Conservation (phyloP, 192 early-diverging fungal genomes). For the Coemansia sp. region DNA sequence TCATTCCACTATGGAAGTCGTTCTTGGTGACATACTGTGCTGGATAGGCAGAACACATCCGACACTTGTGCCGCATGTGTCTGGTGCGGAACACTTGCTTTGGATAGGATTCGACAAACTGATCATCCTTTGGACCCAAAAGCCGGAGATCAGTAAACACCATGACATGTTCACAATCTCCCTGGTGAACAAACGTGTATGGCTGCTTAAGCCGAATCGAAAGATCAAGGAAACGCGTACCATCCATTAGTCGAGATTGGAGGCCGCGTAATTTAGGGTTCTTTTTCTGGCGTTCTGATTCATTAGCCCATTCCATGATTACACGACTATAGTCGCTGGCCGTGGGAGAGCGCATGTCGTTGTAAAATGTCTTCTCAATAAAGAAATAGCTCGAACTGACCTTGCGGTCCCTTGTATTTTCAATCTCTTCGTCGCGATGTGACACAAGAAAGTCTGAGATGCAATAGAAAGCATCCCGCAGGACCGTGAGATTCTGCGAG, state of each 20-base stretch:
- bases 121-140: slow-evolving; percentile 56
- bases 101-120: slow-evolving; percentile 57
- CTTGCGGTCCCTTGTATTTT: slow-evolving; percentile 59
- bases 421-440: slow-evolving; percentile 34
- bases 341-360: slow-evolving; percentile 60
- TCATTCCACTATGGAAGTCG: slow-evolving; percentile 67
- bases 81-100: slow-evolving; percentile 57
- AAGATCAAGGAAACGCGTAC: slow-evolving; percentile 62
- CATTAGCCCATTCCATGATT: slow-evolving; percentile 71
- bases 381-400: slow-evolving; percentile 68
- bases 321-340: slow-evolving; percentile 68
- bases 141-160: slow-evolving; percentile 64
- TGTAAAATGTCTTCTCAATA: slow-evolving; percentile 76
- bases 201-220: slow-evolving; percentile 63
- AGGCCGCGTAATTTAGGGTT: slow-evolving; percentile 54
- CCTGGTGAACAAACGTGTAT: slow-evolving; percentile 77
- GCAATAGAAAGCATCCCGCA: slow-evolving; percentile 74
- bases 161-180: slow-evolving; percentile 73
- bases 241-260: slow-evolving; percentile 59
- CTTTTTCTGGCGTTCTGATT: slow-evolving; percentile 51
- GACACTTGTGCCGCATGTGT: slow-evolving; percentile 58
- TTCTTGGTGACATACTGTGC: slow-evolving; percentile 67
- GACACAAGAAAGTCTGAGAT: slow-evolving; percentile 62
- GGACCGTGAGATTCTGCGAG: slow-evolving; percentile 61
- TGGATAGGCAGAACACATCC: slow-evolving; percentile 62